These are phyloP conservation scores for Solanum chaucha DNA, from an alignment of 257 asterid species.

Conservation along the genomic window DNA sequence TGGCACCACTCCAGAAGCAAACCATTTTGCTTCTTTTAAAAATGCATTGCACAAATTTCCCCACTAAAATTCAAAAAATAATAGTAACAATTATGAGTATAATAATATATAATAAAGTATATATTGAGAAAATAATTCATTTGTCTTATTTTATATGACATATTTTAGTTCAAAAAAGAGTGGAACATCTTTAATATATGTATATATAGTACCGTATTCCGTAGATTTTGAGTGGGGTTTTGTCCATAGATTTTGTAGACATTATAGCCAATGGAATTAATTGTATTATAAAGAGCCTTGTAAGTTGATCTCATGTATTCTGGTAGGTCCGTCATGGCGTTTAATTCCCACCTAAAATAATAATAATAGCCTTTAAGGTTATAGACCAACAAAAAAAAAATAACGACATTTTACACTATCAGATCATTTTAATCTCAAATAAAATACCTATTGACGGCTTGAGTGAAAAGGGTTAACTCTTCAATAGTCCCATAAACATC, in stretches of 20 bases:
- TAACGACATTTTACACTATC: no score
- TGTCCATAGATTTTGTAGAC: conserved; percentile 17
- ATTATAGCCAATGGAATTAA: conserved; percentile 14
- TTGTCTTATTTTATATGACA: no score
- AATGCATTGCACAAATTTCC: conserved; percentile 36
- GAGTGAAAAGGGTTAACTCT: conserved; percentile 12
- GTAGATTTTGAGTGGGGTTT: conserved; percentile 21
- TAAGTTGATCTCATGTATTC: conserved; percentile 38
- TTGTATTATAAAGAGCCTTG: conserved; percentile 28
- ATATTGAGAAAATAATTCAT: no score
- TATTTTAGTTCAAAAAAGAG: no score
- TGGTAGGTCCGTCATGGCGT: conserved; percentile 16
- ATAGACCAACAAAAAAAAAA: not conserved
- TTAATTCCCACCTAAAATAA: conserved; percentile 31
- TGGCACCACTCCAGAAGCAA: conserved; percentile 7
- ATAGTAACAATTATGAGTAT: not conserved
- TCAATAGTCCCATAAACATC: conserved; percentile 19
- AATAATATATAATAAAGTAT: no score
- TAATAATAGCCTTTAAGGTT: not conserved
- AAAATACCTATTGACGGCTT: not conserved
- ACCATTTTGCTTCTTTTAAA: conserved; percentile 39
- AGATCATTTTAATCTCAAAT: not conserved
- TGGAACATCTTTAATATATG: no score
- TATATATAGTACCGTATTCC: not conserved
- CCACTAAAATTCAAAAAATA: conserved; percentile 25